Conservation (phyloP, 2,329 filamentous ascomycete genomes). For the Leptographium procerum region DNA sequence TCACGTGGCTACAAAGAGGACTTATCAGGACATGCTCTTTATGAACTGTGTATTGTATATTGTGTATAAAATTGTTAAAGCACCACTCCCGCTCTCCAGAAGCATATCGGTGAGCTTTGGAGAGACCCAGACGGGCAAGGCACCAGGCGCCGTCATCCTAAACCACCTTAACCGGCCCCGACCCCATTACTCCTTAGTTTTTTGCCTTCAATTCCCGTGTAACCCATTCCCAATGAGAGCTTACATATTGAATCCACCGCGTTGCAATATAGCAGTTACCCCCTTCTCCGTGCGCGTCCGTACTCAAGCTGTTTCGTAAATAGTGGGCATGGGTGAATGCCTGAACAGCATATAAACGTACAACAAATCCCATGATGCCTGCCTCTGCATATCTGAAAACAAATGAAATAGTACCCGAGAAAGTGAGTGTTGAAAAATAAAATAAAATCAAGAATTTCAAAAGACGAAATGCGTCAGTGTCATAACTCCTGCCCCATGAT, state of each 20-base stretch:
- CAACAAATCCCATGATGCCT: background rate
- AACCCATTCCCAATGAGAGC: background rate
- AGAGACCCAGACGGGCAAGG: background rate
- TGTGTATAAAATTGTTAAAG: background rate
- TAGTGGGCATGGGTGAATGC: background rate
- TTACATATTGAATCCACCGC: background rate
- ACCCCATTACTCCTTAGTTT: background rate
- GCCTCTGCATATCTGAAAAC: background rate
- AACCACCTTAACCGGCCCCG: background rate
- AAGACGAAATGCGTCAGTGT: background rate
- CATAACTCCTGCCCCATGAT: constrained; percentile 2
- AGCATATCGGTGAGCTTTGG: background rate
- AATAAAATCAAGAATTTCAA: background rate
- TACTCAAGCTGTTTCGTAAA: background rate
- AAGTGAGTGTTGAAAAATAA: background rate
- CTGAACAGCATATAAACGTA: background rate
- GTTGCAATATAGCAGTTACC: background rate
- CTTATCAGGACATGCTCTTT: background rate
- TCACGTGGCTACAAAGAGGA: background rate
- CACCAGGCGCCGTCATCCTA: background rate
- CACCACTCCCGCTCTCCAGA: background rate
- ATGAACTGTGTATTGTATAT: background rate
- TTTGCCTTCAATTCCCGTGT: background rate
- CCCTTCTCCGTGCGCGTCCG: background rate
- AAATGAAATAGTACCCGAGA: background rate